phyloP scores from a whole-genome alignment of 164 flowering plant genomes.

The Vitis labrusca region DNA sequence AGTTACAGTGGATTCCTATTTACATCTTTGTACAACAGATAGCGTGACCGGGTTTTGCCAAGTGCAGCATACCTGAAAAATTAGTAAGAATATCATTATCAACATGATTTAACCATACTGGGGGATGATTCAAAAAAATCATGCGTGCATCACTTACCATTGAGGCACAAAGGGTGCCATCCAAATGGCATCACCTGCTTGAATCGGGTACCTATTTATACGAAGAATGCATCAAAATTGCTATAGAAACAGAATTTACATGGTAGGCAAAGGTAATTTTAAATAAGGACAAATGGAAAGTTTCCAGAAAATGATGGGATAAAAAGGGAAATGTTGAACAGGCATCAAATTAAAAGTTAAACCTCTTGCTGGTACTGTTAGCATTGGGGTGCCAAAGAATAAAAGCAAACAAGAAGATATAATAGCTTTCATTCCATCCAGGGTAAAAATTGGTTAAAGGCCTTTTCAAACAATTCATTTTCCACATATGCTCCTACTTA shows the following conservation, averaged over 20 bases:
- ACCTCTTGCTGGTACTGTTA: not conserved
- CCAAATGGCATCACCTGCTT: conserved; percentile 96
- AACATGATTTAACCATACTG: not conserved
- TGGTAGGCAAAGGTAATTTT: not conserved
- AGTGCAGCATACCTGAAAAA: conserved; percentile 92
- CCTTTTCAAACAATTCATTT: not conserved
- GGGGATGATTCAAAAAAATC: not conserved
- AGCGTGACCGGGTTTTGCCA: conserved; percentile 78
- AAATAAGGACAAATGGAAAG: not conserved
- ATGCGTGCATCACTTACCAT: conserved; percentile 52
- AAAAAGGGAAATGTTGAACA: not conserved
- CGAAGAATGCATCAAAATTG: not conserved
- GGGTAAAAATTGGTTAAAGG: too few relatives aligned
- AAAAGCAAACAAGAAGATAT: too few relatives aligned
- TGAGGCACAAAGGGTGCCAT: conserved; percentile 99
- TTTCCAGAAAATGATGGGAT: too few relatives aligned
- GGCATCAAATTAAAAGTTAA: not conserved
- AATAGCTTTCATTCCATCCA: too few relatives aligned
- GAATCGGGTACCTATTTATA: conserved; percentile 80
- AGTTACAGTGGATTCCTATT: conserved; percentile 74
- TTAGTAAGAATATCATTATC: conserved; percentile 1
- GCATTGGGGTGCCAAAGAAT: not conserved
- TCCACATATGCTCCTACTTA: not conserved
- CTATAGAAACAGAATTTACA: not conserved
- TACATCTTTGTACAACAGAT: conserved; percentile 92